These are phyloP conservation scores for Eutrema salsugineum DNA, from an alignment of 441 rosid genomes.

Conservation along the genomic window DNA sequence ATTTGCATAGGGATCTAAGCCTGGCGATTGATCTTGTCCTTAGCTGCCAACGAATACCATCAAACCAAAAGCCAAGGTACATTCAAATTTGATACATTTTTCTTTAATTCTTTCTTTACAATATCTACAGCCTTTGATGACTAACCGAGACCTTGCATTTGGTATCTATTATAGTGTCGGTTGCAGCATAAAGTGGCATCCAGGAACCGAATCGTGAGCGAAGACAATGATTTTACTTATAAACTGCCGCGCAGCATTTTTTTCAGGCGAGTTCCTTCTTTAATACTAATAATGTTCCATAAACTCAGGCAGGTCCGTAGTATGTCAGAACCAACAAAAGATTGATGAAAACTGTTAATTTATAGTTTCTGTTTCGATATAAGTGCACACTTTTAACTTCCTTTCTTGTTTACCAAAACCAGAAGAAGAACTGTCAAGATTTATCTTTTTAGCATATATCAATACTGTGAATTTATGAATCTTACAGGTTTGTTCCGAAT, in stretches of 20 bases:
- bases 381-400: background rate
- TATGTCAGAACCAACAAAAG: background rate
- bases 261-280: slow-evolving; percentile 22
- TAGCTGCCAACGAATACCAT: slow-evolving; percentile 67
- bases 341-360: background rate
- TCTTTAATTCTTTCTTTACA: background rate
- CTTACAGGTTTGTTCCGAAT: slow-evolving; percentile 7
- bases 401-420: background rate
- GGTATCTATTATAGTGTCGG: slow-evolving; percentile 53
- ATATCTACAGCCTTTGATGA: background rate
- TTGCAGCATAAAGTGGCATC: slow-evolving; percentile 99
- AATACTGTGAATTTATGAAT: background rate
- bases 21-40: slow-evolving; percentile 68
- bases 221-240: background rate
- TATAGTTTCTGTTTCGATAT: background rate
- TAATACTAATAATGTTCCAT: background rate
- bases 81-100: background rate
- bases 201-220: slow-evolving; percentile 31
- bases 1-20: slow-evolving; percentile 56
- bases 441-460: background rate
- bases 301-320: background rate
- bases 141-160: slow-evolving; percentile 9
- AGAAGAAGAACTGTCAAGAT: background rate
- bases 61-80: slow-evolving; percentile 77
- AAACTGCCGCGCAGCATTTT: background rate